phyloP scores from a whole-genome alignment of 768 basidiomycete species.

The Tephrocybe sp. region DNA sequence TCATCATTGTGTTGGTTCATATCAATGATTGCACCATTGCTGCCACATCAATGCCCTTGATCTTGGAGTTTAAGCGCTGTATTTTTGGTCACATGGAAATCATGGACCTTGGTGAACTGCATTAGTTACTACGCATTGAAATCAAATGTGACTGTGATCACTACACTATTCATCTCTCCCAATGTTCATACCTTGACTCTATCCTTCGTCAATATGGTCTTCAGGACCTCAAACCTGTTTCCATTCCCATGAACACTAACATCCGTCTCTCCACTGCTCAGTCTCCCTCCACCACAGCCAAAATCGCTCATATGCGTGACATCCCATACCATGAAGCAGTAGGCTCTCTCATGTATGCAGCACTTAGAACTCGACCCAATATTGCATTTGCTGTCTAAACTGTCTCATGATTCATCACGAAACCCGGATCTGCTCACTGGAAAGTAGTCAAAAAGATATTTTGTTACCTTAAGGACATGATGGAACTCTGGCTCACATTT shows the following conservation, averaged over 20 bases:
- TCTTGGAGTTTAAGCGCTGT: conserved; percentile 15
- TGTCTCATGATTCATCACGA: not conserved
- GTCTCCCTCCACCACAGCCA: conserved; percentile 16
- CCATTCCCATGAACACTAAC: conserved; percentile 26
- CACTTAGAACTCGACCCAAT: conserved; percentile 22
- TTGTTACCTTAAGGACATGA: not conserved
- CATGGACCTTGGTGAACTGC: conserved; percentile 24
- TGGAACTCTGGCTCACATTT: not conserved
- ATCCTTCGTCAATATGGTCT: conserved; percentile 26
- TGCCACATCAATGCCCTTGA: conserved; percentile 5
- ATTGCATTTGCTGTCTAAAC: conserved; percentile 15
- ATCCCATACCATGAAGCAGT: too few species aligned
- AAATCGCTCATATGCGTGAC: conserved; percentile 22
- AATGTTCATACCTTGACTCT: conserved; percentile 29
- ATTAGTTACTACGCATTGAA: conserved; percentile 30
- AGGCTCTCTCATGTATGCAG: too few species aligned
- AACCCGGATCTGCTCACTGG: not conserved
- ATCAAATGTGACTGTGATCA: conserved; percentile 15
- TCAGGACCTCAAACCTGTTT: conserved; percentile 22
- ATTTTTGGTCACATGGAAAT: conserved; percentile 23
- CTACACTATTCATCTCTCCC: conserved; percentile 8
- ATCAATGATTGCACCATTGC: conserved; percentile 25
- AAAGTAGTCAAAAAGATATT: not conserved
- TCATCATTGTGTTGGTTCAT: conserved; percentile 19
- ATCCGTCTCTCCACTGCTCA: conserved; percentile 12